A percentile compares a stretch with the other conserved stretches of the same genome.
These are phyloP conservation scores for Russula earlei DNA, from an alignment of 768 basidiomycete genomes.

Conservation along the genomic window DNA sequence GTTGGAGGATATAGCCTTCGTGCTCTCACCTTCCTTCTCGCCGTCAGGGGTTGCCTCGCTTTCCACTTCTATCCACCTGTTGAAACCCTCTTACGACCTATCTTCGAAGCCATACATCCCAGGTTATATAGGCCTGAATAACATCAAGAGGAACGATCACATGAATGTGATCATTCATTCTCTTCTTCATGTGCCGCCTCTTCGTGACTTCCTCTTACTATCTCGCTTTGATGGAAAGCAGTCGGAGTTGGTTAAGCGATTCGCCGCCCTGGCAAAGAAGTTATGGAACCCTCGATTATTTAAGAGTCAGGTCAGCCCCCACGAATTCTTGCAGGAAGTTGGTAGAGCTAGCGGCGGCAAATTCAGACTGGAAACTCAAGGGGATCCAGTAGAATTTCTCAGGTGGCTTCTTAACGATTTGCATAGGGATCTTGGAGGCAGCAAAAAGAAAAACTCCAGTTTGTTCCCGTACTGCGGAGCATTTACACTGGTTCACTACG, in stretches of 20 bases:
- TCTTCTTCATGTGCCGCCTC: constrained; percentile 80
- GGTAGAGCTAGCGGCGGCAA: constrained; percentile 80
- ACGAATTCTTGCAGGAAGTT: constrained; percentile 97
- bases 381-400: constrained; percentile 93
- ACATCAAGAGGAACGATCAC: constrained; percentile 95
- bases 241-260: constrained; percentile 80
- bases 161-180: constrained; percentile 96
- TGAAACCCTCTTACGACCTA: constrained; percentile 80
- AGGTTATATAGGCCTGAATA: constrained; percentile 94
- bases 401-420: constrained; percentile 92
- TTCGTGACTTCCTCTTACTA: constrained; percentile 81
- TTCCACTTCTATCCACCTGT: constrained; percentile 47
- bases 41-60: constrained; percentile 42
- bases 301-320: constrained; percentile 98
- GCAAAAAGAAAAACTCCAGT: constrained; percentile 89
- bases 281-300: constrained; percentile 94
- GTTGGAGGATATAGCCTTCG: constrained; percentile 87
- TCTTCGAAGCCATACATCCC: constrained; percentile 73
- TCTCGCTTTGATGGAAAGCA: constrained; percentile 65
- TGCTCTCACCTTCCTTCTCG: constrained; percentile 86
- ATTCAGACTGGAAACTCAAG: constrained; percentile 88
- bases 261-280: constrained; percentile 82
- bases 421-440: constrained; percentile 90
- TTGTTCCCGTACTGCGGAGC: constrained; percentile 27
- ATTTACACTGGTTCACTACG: not conserved